phyloP scores from a whole-genome alignment of 202 grass and related monocot genomes.

The Elaeis oleifera region DNA sequence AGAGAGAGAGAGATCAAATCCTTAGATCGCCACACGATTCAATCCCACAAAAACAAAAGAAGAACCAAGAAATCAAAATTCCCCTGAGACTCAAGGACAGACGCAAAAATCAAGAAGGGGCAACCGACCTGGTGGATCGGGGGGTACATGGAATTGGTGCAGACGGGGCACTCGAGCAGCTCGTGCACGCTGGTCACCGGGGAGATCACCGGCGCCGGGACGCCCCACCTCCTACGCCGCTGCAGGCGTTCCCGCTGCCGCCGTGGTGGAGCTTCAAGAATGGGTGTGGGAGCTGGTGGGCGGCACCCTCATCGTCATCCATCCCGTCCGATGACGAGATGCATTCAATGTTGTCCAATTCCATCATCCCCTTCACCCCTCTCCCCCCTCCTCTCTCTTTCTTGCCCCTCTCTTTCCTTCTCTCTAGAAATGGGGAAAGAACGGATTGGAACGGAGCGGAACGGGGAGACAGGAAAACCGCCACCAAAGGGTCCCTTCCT shows the following conservation, averaged over 20 bases:
- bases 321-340: slow-evolving; percentile 55
- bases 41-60: too few relatives aligned
- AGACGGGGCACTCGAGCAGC: slow-evolving; percentile 89
- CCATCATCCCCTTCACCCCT: slow-evolving; percentile 31
- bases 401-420: not conserved
- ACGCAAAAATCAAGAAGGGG: not conserved
- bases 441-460: too few relatives aligned
- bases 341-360: slow-evolving; percentile 74
- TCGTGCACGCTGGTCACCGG: slow-evolving; percentile 65
- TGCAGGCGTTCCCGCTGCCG: slow-evolving; percentile 18
- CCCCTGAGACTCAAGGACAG: too few relatives aligned
- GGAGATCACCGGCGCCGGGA: slow-evolving; percentile 17
- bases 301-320: slow-evolving; percentile 42
- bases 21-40: too few relatives aligned
- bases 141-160: slow-evolving; percentile 86
- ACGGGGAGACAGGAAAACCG: too few relatives aligned
- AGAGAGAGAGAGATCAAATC: too few relatives aligned
- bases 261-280: slow-evolving; percentile 33
- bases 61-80: too few relatives aligned
- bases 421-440: not conserved
- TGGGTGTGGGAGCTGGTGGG: slow-evolving; percentile 34
- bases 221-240: slow-evolving; percentile 13
- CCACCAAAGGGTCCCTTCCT: too few relatives aligned
- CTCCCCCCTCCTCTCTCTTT: not conserved
- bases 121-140: slow-evolving; percentile 75